These are phyloP conservation scores for Elaeis oleifera DNA, from an alignment of 202 grass and related monocot species.

Conservation along the genomic window DNA sequence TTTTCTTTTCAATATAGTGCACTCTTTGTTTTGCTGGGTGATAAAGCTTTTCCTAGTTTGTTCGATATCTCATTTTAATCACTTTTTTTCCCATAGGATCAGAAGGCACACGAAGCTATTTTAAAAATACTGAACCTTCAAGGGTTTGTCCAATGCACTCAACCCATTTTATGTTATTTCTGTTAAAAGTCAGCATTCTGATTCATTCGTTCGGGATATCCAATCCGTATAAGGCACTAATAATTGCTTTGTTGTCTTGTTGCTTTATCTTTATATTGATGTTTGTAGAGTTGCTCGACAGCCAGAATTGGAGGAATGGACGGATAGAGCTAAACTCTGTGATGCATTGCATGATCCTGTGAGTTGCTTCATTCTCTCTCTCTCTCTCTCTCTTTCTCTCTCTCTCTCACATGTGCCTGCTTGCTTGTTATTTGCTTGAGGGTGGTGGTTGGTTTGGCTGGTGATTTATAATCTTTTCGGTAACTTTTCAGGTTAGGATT, in stretches of 20 bases:
- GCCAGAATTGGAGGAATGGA: conserved; percentile 35
- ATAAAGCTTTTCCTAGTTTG: no score
- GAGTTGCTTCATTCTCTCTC: conserved; percentile 6
- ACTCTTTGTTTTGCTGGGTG: no score
- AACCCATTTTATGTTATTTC: not conserved
- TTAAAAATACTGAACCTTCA: conserved; percentile 21
- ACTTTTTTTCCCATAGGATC: conserved; percentile 27
- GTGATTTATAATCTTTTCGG: not conserved
- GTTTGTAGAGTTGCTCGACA: conserved; percentile 20
- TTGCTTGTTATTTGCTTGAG: no score
- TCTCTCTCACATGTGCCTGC: no score
- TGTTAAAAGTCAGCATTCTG: not conserved
- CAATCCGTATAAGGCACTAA: not conserved
- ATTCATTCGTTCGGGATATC: no score
- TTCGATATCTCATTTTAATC: not conserved
- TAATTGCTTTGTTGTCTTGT: not conserved
- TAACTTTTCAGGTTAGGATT: conserved; percentile 36
- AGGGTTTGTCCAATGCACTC: conserved; percentile 18
- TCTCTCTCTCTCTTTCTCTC: no score
- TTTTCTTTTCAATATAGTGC: no score
- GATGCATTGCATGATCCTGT: conserved; percentile 37
- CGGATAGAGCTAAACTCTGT: conserved; percentile 17
- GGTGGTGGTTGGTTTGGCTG: no score
- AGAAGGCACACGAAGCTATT: conserved; percentile 40
- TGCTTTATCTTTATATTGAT: conserved; percentile 2